Conservation (phyloP, 305 asterid genomes). For the Salvia sclarea region DNA sequence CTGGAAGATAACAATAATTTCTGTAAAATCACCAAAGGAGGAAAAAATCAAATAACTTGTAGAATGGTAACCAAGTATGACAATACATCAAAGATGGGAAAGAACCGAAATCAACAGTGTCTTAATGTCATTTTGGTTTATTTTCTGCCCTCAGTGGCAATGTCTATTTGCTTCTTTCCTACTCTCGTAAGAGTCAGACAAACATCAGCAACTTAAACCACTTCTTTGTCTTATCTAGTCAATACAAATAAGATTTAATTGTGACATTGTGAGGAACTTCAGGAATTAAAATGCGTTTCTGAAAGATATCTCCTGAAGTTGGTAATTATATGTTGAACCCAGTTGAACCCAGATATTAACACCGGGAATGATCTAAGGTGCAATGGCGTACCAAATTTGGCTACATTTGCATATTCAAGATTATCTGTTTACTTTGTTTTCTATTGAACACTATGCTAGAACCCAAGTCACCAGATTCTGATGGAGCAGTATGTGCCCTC, state of each 20-base stretch:
- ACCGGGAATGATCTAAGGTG: neutral
- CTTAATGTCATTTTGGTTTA: slow-evolving; percentile 1
- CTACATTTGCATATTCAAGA: neutral
- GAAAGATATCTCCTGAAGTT: neutral
- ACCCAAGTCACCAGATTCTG: neutral
- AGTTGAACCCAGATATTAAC: neutral
- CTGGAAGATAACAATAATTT: slow-evolving; percentile 84
- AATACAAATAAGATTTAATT: neutral
- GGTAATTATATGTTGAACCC: neutral
- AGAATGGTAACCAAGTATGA: slow-evolving; percentile 14
- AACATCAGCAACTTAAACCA: slow-evolving; percentile 1
- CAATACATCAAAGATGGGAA: neutral
- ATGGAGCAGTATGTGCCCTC: slow-evolving; percentile 1
- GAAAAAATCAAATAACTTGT: slow-evolving; percentile 20
- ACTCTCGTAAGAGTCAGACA: neutral
- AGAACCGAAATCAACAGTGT: slow-evolving; percentile 13
- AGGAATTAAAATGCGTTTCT: neutral
- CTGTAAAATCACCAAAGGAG: slow-evolving; percentile 49
- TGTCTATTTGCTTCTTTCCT: slow-evolving; percentile 24
- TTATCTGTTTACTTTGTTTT: slow-evolving; percentile 1
- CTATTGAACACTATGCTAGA: slow-evolving; percentile 15
- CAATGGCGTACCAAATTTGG: slow-evolving; percentile 3
- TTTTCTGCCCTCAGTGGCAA: slow-evolving; percentile 9
- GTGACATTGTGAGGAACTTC: neutral
- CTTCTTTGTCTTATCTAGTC: neutral